Conservation (phyloP, 2,329 filamentous ascomycete genomes). For the Bipolaris sorokiniana region DNA sequence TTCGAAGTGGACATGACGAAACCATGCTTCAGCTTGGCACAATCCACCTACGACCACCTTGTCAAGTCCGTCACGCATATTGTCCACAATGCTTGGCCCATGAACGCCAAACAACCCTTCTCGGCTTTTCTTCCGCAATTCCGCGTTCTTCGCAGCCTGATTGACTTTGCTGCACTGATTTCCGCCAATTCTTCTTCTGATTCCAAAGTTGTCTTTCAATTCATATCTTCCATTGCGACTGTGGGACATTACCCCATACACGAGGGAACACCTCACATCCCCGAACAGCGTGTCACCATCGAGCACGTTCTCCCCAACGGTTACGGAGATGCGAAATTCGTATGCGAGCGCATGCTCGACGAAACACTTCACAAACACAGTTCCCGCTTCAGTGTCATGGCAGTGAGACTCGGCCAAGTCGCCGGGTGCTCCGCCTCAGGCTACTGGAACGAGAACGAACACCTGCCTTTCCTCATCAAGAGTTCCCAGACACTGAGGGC, state of each 20-base stretch:
- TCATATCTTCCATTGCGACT: conserved; percentile 53
- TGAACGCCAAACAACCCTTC: conserved; percentile 60
- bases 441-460: conserved; percentile 62
- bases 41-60: conserved; percentile 49
- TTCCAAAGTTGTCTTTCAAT: conserved; percentile 46
- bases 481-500: conserved; percentile 55
- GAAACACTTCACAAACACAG: conserved; percentile 55
- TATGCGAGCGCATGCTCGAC: conserved; percentile 59
- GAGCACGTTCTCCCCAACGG: conserved; percentile 54
- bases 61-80: conserved; percentile 55
- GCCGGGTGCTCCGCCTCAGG: conserved; percentile 58
- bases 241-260: conserved; percentile 36
- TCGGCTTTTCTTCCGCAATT: conserved; percentile 60
- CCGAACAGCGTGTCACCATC: conserved; percentile 53
- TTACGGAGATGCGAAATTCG: conserved; percentile 61
- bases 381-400: conserved; percentile 52
- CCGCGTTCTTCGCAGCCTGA: conserved; percentile 58
- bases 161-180: conserved; percentile 51
- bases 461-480: conserved; percentile 59
- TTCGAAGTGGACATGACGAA: conserved; percentile 58
- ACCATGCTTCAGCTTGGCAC: conserved; percentile 56
- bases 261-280: conserved; percentile 39
- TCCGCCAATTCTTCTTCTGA: conserved; percentile 14
- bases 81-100: conserved; percentile 62
- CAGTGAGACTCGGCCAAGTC: conserved; percentile 60